A percentile compares a stretch with the other conserved stretches of the same genome.
phyloP scores from a whole-genome alignment of 2,329 filamentous ascomycete species.

The Clarireedia sp. region DNA sequence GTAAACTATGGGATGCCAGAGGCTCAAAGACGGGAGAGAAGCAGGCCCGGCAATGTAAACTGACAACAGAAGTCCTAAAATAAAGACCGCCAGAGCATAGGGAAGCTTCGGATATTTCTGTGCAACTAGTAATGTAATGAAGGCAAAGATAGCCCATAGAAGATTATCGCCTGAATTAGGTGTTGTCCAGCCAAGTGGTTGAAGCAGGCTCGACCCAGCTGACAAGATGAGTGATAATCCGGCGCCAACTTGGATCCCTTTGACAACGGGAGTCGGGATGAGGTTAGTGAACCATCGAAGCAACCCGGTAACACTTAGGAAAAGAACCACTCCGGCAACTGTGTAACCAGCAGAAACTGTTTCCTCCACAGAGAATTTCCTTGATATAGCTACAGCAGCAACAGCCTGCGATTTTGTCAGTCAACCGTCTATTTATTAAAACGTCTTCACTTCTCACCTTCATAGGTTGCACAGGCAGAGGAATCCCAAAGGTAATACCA shows the following conservation, averaged over 20 bases:
- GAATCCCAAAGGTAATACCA: constrained; percentile 76
- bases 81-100: constrained; percentile 68
- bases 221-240: constrained; percentile 76
- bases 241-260: constrained; percentile 90
- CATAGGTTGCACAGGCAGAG: constrained; percentile 86
- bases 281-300: constrained; percentile 63
- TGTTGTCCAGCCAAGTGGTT: constrained; percentile 58
- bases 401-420: constrained; percentile 59
- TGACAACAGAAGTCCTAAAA: constrained; percentile 60
- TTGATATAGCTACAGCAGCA: constrained; percentile 76
- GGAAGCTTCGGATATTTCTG: constrained; percentile 60
- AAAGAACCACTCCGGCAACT: constrained; percentile 62
- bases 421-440: background rate
- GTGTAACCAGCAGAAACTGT: constrained; percentile 79
- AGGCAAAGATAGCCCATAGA: constrained; percentile 67
- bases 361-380: constrained; percentile 56
- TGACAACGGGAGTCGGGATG: constrained; percentile 73
- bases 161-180: constrained; percentile 68
- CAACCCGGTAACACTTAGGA: constrained; percentile 75
- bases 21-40: constrained; percentile 42
- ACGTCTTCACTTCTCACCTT: constrained; percentile 37
- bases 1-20: constrained; percentile 52
- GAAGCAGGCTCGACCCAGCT: constrained; percentile 61
- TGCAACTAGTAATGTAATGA: constrained; percentile 61
- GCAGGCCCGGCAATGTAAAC: constrained; percentile 34